Evolutionary conservation across 192 early-diverging fungal species (phyloP).

Genomic region (Coemansia reversa): DNA sequence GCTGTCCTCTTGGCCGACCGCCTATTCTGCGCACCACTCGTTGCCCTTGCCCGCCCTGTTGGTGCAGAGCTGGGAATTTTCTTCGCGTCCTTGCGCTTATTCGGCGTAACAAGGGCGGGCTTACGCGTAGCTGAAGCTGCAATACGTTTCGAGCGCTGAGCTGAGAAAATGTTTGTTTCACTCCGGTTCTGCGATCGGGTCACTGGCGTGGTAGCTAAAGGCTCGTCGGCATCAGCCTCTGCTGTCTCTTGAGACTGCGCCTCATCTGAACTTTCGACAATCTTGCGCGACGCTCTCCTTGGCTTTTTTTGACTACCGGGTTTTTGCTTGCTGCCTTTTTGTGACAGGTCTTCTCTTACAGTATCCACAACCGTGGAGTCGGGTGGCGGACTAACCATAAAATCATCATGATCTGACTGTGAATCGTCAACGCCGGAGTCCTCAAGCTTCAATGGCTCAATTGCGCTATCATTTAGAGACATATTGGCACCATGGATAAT

Average conservation of each 20-base stretch:
- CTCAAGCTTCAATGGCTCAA: slow-evolving; percentile 4
- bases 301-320: background rate
- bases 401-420: slow-evolving; percentile 1
- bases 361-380: background rate
- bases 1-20: background rate
- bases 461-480: background rate
- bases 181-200: background rate
- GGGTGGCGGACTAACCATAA: background rate
- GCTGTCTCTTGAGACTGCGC: slow-evolving; percentile 1
- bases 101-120: too few relatives aligned
- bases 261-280: slow-evolving; percentile 39
- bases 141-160: too few relatives aligned
- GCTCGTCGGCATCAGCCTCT: slow-evolving; percentile 4
- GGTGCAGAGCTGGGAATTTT: slow-evolving; percentile 8
- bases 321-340: background rate
- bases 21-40: background rate
- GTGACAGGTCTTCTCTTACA: background rate
- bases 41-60: slow-evolving; percentile 5
- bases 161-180: background rate
- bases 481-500: background rate
- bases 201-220: background rate
- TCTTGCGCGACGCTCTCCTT: background rate
- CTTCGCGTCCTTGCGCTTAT: background rate
- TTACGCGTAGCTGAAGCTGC: too few relatives aligned
- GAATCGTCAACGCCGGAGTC: background rate